Evolutionary conservation across 257 asterid genomes (phyloP).

Genomic region (Solanum sitiens): DNA sequence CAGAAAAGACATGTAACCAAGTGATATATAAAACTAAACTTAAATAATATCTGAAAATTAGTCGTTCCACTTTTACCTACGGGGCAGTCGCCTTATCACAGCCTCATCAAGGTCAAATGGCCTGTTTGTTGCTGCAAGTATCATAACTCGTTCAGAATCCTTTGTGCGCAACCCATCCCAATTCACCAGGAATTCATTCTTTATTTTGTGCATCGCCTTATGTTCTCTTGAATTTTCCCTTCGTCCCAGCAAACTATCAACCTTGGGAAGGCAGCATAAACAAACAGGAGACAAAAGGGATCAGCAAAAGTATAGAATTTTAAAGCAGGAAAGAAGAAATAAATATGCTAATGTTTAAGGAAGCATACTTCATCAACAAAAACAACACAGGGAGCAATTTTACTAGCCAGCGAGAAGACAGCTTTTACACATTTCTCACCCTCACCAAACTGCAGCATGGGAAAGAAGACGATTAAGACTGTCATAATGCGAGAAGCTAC

Average conservation of each 20-base stretch:
- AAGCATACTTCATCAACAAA: conserved; percentile 80
- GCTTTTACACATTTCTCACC: conserved; percentile 90
- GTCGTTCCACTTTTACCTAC: conserved; percentile 36
- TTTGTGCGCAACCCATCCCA: conserved; percentile 97
- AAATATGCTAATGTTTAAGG: not conserved
- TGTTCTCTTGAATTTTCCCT: conserved; percentile 89
- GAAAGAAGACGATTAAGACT: not conserved
- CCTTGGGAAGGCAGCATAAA: conserved; percentile 28
- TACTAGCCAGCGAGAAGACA: conserved; percentile 83
- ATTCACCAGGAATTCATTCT: conserved; percentile 91
- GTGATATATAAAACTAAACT: not conserved
- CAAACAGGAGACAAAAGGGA: not conserved
- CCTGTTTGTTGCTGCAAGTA: conserved; percentile 95
- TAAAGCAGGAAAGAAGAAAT: not conserved
- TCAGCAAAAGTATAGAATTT: not conserved
- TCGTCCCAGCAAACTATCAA: conserved; percentile 92
- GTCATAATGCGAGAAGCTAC: not conserved
- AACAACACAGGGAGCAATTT: conserved; percentile 81
- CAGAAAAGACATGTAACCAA: not conserved
- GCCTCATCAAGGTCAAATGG: conserved; percentile 98
- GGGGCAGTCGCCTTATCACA: conserved; percentile 80
- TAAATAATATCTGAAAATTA: not conserved
- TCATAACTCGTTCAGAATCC: conserved; percentile 76
- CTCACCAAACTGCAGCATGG: conserved; percentile 64
- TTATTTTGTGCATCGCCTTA: conserved; percentile 92